A percentile compares a stretch with the other conserved stretches of the same genome.
These are phyloP conservation scores for Suhomyces kunorum DNA, from an alignment of 1,139 yeast genomes.

Conservation along the genomic window DNA sequence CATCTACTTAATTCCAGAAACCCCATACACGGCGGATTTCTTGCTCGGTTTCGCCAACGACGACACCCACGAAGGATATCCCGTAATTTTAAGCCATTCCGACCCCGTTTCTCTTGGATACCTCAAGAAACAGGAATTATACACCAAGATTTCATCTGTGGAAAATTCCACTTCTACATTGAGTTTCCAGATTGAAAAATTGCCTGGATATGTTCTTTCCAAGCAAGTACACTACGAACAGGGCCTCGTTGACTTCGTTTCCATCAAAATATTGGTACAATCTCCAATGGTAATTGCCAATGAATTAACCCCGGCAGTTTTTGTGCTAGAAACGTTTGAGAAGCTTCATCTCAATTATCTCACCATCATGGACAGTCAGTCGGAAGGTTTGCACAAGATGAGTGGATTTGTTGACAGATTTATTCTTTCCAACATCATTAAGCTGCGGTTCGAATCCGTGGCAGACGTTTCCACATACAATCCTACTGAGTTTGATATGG, in stretches of 20 bases:
- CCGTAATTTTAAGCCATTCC: constrained; percentile 30
- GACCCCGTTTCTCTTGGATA: constrained; percentile 41
- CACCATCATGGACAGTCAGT: constrained; percentile 26
- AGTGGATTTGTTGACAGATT: constrained; percentile 47
- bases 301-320: constrained; percentile 37
- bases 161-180: constrained; percentile 17
- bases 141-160: constrained; percentile 17
- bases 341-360: constrained; percentile 42
- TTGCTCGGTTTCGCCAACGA: constrained; percentile 27
- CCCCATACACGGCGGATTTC: constrained; percentile 25
- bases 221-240: constrained; percentile 31
- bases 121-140: constrained; percentile 32
- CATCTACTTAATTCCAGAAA: constrained; percentile 31
- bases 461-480: constrained; percentile 17
- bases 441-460: constrained; percentile 29
- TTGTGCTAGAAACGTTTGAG: constrained; percentile 43
- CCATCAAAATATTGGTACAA: constrained; percentile 75
- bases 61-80: constrained; percentile 49
- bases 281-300: constrained; percentile 64
- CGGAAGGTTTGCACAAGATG: constrained; percentile 24
- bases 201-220: constrained; percentile 24
- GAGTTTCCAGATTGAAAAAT: constrained; percentile 28
- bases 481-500: constrained; percentile 22
- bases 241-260: constrained; percentile 14
- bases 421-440: constrained; percentile 34